A percentile compares a stretch with the other conserved stretches of the same genome.
These are phyloP conservation scores for Paraglomus occultum DNA, from an alignment of 192 early-diverging fungal genomes.

Conservation along the genomic window DNA sequence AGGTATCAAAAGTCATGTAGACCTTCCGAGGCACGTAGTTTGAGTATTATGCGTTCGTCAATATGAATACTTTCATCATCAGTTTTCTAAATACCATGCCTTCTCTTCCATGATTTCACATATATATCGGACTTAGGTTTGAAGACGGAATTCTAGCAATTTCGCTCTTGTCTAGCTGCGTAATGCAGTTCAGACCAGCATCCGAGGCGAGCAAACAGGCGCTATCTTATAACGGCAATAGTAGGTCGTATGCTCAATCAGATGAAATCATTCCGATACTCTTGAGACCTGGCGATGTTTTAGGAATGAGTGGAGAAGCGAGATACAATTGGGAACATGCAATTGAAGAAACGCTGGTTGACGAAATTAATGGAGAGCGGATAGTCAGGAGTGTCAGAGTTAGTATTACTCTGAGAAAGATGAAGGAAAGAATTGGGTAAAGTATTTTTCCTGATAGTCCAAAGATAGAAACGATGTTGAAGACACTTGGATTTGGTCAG, in stretches of 20 bases:
- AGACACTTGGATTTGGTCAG: too few relatives aligned
- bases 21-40: conserved; percentile 33
- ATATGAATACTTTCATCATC: neutral
- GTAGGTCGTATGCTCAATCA: neutral
- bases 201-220: neutral
- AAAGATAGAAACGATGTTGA: too few relatives aligned
- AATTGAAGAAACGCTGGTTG: conserved; percentile 32
- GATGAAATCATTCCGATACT: conserved; percentile 26
- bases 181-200: conserved; percentile 38
- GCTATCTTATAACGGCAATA: neutral
- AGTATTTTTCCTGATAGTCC: too few relatives aligned
- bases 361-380: conserved; percentile 28
- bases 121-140: conserved; percentile 29
- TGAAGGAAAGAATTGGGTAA: neutral
- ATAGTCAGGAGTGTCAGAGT: conserved; percentile 35
- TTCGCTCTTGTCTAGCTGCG: conserved; percentile 41
- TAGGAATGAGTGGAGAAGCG: conserved; percentile 34
- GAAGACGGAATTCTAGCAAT: conserved; percentile 43
- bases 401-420: conserved; percentile 42
- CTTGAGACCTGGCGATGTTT: conserved; percentile 37
- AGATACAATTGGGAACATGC: conserved; percentile 42
- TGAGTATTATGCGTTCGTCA: neutral
- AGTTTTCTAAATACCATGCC: neutral
- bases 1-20: conserved; percentile 42
- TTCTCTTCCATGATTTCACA: too few relatives aligned